Percentiles rank a stretch among this genome's conserved stretches.
Evolutionary conservation across 2,329 filamentous ascomycete genomes (phyloP).

Genomic region (Xylaria sp.): DNA sequence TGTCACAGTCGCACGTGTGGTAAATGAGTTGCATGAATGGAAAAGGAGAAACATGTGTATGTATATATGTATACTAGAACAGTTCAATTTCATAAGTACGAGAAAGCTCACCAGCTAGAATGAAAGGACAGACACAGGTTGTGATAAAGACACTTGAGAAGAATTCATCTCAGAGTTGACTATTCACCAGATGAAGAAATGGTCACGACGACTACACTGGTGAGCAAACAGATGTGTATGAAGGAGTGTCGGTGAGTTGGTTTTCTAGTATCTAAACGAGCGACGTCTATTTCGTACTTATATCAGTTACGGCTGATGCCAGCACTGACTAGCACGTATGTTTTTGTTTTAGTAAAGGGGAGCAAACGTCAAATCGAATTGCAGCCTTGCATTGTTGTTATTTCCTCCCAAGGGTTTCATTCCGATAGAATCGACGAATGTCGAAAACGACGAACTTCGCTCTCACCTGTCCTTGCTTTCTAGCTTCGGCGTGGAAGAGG

Average conservation of each 20-base stretch:
- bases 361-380: conserved; percentile 5
- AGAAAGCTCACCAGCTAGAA: too few species aligned
- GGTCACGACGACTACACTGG: neutral
- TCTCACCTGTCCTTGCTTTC: neutral
- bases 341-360: neutral
- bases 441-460: neutral
- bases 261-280: conserved; percentile 10
- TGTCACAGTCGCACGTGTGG: too few species aligned
- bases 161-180: too few species aligned
- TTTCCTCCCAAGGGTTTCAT: neutral
- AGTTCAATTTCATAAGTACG: too few species aligned
- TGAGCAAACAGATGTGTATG: neutral
- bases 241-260: conserved; percentile 4
- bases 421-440: neutral
- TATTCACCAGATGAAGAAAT: too few species aligned
- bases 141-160: too few species aligned
- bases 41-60: too few species aligned
- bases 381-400: conserved; percentile 3
- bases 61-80: too few species aligned
- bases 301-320: neutral
- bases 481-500: neutral
- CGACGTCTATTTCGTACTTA: conserved; percentile 1
- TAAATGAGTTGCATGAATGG: too few species aligned
- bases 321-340: neutral
- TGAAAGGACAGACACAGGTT: too few species aligned